A percentile compares a stretch with the other conserved stretches of the same genome.
Evolutionary conservation across 2,329 filamentous ascomycete species (phyloP).

Genomic region (Leptographium wingfieldii): DNA sequence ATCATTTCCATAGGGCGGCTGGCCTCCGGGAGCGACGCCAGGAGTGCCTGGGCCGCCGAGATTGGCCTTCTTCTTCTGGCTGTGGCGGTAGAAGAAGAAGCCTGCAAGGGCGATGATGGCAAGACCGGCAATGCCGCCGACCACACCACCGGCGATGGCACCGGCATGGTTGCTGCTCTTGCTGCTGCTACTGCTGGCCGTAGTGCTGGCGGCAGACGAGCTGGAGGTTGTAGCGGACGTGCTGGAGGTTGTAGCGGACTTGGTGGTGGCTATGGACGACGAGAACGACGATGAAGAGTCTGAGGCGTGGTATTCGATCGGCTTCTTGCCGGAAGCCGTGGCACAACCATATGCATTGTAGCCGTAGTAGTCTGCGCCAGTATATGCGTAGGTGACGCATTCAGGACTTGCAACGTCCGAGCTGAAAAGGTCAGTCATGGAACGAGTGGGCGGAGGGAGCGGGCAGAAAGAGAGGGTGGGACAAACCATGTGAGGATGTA

Average conservation of each 20-base stretch:
- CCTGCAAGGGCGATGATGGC: slow-evolving; percentile 17
- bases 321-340: slow-evolving; percentile 12
- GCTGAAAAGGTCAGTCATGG: slow-evolving; percentile 7
- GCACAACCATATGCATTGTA: slow-evolving; percentile 21
- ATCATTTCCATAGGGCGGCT: neutral
- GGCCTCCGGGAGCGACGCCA: neutral
- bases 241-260: neutral
- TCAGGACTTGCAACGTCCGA: slow-evolving; percentile 13
- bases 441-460: neutral
- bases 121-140: slow-evolving; percentile 20
- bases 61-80: slow-evolving; percentile 5
- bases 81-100: slow-evolving; percentile 18
- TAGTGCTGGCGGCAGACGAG: neutral
- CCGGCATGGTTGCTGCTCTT: slow-evolving; percentile 11
- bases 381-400: slow-evolving; percentile 21
- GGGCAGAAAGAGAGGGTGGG: neutral
- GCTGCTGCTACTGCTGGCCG: neutral
- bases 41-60: neutral
- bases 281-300: neutral
- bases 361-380: slow-evolving; percentile 11
- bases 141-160: slow-evolving; percentile 18
- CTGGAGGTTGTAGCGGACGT: neutral
- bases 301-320: slow-evolving; percentile 14
- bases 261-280: slow-evolving; percentile 1
- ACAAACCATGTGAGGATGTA: slow-evolving; percentile 21